A percentile compares a stretch with the other conserved stretches of the same genome.
Conservation (phyloP, 306 rosid genomes). For the Chamaecrista fasciculata region DNA sequence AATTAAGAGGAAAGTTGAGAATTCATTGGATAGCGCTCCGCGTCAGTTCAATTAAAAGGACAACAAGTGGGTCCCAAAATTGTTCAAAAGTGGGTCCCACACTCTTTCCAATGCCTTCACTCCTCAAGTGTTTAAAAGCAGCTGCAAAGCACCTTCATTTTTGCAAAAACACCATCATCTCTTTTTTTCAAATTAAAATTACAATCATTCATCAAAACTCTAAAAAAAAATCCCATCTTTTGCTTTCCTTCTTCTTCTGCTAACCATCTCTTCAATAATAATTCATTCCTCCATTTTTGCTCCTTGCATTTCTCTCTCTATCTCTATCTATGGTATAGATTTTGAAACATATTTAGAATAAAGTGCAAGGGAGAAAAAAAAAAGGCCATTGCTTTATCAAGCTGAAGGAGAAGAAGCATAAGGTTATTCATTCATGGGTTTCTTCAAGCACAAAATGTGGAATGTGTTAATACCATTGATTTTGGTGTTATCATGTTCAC, state of each 20-base stretch:
- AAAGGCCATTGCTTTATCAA: constrained; percentile 40
- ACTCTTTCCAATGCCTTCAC: not conserved
- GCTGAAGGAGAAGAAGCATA: constrained; percentile 9
- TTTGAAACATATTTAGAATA: constrained; percentile 51
- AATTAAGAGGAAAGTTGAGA: not conserved
- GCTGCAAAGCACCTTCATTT: constrained; percentile 45
- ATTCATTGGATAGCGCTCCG: constrained; percentile 24
- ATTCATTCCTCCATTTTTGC: constrained; percentile 32
- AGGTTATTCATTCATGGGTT: constrained; percentile 28
- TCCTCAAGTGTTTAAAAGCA: constrained; percentile 48
- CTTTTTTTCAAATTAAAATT: not conserved
- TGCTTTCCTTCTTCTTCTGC: not conserved
- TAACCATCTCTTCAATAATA: constrained; percentile 1
- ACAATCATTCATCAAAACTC: not conserved
- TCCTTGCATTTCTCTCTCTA: constrained; percentile 34
- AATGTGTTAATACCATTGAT: constrained; percentile 36
- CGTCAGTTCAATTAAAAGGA: constrained; percentile 32
- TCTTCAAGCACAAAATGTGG: constrained; percentile 67
- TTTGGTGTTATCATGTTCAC: constrained; percentile 35
- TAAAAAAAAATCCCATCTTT: constrained; percentile 7
- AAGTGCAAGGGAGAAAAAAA: constrained; percentile 37
- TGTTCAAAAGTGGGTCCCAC: constrained; percentile 41
- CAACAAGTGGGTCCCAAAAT: constrained; percentile 43
- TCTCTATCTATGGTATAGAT: not conserved
- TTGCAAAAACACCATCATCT: not conserved